phyloP scores from a whole-genome alignment of 495 filamentous ascomycete genomes.

The Tuber magnatum region DNA sequence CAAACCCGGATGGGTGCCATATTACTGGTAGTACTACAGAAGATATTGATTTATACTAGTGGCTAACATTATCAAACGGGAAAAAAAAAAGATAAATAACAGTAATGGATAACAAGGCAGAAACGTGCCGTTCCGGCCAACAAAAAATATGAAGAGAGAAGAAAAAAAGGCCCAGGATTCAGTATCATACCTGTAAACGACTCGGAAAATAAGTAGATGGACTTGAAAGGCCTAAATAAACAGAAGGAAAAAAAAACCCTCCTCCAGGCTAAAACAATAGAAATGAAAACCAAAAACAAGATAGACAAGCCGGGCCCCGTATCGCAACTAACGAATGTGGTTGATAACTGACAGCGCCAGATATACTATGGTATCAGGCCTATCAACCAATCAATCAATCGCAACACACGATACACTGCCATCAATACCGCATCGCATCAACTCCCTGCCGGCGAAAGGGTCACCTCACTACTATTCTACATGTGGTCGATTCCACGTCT shows the following conservation, averaged over 20 bases:
- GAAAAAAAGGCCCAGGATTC: neutral
- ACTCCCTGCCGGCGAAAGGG: slow-evolving; percentile 37
- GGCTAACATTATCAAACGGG: neutral
- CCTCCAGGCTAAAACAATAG: neutral
- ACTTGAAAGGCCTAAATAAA: neutral
- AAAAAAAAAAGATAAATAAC: neutral
- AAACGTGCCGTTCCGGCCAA: neutral
- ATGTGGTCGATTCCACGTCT: slow-evolving; percentile 75
- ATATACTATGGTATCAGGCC: neutral
- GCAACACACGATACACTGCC: neutral
- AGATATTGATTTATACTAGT: neutral
- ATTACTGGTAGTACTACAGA: too few relatives aligned
- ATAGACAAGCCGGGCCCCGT: neutral
- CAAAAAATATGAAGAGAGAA: neutral
- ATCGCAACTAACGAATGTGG: neutral
- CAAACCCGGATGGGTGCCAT: neutral
- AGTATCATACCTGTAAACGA: too few relatives aligned
- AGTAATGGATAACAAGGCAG: neutral
- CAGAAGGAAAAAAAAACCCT: neutral
- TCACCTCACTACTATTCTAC: slow-evolving; percentile 41
- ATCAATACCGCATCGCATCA: slow-evolving; percentile 10
- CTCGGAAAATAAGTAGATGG: neutral
- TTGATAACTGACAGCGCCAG: neutral
- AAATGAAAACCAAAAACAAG: neutral
- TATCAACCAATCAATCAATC: neutral